Evolutionary conservation across 1,284 basidiomycete species (phyloP), one percentile per base, ranked within the genome.

Genomic region (Heterobasidion occidentale): DNA sequence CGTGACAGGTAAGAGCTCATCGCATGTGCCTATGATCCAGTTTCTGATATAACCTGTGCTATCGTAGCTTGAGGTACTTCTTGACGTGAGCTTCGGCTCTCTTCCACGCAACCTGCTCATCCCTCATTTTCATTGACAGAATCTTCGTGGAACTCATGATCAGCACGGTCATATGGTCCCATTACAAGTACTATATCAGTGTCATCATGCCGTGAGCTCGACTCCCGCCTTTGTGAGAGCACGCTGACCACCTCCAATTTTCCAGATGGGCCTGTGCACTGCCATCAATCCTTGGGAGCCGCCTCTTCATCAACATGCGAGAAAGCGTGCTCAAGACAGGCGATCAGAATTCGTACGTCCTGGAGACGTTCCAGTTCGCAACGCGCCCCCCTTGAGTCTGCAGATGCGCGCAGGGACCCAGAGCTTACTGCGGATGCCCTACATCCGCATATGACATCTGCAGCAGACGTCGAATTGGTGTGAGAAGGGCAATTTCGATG

Each of bases 171-270:
- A 61, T 68, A 8, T 68, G 67, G 67, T 60, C 63, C 9, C 56
- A 44, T 11, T 58, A 54, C 9, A 63, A 64, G 7, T 27, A 56
- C 9, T 67, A 64, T n/a, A 64, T 69, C 56, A 64, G 64, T 48
- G 53, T 65, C 35, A 54, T 68, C 53, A 65, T 64, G 56, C 67
- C 67, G 67, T 68, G 46, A 17, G 67, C 60, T n/a, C 14, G n/a
- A 27, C 7, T 33, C 17, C n/a, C 15, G 0, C 53, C 45, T 33
- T 49, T 36, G n/a, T 19, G 17, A 38, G 7, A n/a, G 17, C 27
- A 34, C 9, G 55, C 46, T 49, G 17, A 34, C 20, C 42, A 34
- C 17, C 17, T 36, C 9, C 33, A 17, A 38, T 12, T 7, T 12
- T 9, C 12, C 53, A 68, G 67, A 3, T 68, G 67, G 67, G 65